phyloP scores from a whole-genome alignment of 2,329 filamentous ascomycete species.

The Kalmusia sp. region DNA sequence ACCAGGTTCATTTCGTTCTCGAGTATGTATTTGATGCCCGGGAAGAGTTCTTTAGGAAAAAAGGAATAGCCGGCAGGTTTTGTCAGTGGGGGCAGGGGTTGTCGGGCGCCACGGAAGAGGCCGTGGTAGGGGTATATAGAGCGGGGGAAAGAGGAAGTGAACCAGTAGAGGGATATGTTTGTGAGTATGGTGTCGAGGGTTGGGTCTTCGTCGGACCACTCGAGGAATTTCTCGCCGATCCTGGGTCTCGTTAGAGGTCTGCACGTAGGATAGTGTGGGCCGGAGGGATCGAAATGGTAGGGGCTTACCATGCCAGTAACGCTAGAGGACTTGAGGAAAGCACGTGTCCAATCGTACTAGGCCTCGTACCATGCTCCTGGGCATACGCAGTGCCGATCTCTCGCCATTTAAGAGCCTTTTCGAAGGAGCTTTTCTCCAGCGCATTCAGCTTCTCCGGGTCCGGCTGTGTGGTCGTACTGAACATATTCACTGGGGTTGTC shows the following conservation, averaged over 20 bases:
- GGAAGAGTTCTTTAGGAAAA: slow-evolving; percentile 53
- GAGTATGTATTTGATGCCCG: slow-evolving; percentile 46
- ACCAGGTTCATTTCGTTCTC: slow-evolving; percentile 49
- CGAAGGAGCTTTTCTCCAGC: slow-evolving; percentile 26
- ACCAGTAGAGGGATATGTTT: slow-evolving; percentile 63
- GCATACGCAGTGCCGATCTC: slow-evolving; percentile 59
- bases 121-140: slow-evolving; percentile 60
- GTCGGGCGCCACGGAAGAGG: slow-evolving; percentile 20
- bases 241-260: slow-evolving; percentile 17
- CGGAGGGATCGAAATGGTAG: no score
- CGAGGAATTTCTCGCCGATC: slow-evolving; percentile 65
- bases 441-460: slow-evolving; percentile 24
- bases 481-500: slow-evolving; percentile 35
- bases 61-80: slow-evolving; percentile 55
- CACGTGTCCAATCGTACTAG: slow-evolving; percentile 64
- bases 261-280: background rate
- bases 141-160: slow-evolving; percentile 57
- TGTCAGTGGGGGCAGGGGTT: background rate
- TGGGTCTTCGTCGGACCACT: slow-evolving; percentile 59
- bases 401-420: slow-evolving; percentile 39
- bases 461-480: slow-evolving; percentile 12
- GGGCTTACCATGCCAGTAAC: slow-evolving; percentile 59
- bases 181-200: slow-evolving; percentile 56
- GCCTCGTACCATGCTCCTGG: slow-evolving; percentile 60
- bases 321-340: slow-evolving; percentile 63